phyloP scores from a whole-genome alignment of 2,329 filamentous ascomycete species.

The Colletotrichum eremochloae region DNA sequence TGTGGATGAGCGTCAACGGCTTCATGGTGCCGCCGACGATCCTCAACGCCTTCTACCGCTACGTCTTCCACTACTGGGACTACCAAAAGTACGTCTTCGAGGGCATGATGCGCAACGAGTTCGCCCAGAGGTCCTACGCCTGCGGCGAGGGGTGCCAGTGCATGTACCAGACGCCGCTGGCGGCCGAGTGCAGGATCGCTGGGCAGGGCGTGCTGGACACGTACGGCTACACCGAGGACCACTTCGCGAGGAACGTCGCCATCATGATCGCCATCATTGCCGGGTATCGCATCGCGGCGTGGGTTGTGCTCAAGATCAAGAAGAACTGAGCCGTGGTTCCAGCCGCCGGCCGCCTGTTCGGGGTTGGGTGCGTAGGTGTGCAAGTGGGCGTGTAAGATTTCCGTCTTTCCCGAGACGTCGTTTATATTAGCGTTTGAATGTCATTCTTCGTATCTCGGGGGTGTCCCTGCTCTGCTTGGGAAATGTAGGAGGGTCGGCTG shows the following conservation, averaged over 20 bases:
- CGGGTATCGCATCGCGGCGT: conserved; percentile 78
- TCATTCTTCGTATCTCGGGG: too few relatives aligned
- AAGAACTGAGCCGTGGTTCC: conserved; percentile 21
- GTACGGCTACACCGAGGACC: conserved; percentile 77
- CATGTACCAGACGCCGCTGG: conserved; percentile 76
- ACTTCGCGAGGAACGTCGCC: conserved; percentile 78
- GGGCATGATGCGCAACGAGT: conserved; percentile 95
- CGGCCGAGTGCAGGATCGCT: conserved; percentile 75
- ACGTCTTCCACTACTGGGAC: conserved; percentile 90
- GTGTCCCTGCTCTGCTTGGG: too few relatives aligned
- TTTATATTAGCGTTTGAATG: too few relatives aligned
- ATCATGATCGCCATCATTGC: conserved; percentile 83
- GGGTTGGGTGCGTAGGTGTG: background rate
- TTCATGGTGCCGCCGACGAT: conserved; percentile 81
- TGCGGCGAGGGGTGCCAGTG: conserved; percentile 74
- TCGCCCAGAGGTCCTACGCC: conserved; percentile 72
- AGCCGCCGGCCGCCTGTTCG: background rate
- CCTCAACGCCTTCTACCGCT: conserved; percentile 87
- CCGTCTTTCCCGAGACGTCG: background rate
- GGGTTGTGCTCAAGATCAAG: conserved; percentile 65
- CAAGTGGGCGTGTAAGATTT: background rate
- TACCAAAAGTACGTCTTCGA: conserved; percentile 90
- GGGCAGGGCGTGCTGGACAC: conserved; percentile 77
- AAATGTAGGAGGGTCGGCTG: too few relatives aligned
- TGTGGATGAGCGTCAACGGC: conserved; percentile 90